phyloP scores from a whole-genome alignment of 106 monocot species.

The Agapanthus africanus region DNA sequence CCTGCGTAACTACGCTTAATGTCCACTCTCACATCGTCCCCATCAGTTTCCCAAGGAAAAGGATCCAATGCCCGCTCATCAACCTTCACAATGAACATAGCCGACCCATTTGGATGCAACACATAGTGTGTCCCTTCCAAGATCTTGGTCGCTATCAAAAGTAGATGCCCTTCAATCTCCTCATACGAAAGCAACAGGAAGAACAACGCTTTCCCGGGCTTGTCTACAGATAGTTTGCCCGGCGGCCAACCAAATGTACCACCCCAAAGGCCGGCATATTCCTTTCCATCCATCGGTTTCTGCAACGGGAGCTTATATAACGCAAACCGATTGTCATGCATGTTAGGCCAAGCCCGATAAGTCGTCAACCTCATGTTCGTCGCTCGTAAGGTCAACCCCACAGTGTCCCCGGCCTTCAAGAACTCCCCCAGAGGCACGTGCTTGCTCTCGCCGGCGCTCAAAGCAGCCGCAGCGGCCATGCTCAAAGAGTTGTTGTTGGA shows the following conservation, averaged over 20 bases:
- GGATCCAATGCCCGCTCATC: conserved; percentile 39
- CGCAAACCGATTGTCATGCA: conserved; percentile 74
- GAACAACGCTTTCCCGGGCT: conserved; percentile 69
- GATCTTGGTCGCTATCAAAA: conserved; percentile 71
- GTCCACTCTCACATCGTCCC: conserved; percentile 25
- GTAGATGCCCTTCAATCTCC: conserved; percentile 27
- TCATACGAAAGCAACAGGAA: conserved; percentile 70
- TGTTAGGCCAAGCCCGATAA: conserved; percentile 72
- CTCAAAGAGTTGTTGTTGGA: conserved; percentile 1
- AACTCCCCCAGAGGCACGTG: conserved; percentile 51
- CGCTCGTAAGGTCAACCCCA: conserved; percentile 50
- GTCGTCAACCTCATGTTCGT: conserved; percentile 49
- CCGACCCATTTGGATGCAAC: conserved; percentile 85
- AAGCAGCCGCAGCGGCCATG: no score
- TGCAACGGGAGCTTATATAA: conserved; percentile 73
- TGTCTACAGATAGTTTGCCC: conserved; percentile 27
- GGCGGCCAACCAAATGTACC: conserved; percentile 87
- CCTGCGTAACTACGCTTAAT: conserved; percentile 41
- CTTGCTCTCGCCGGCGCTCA: conserved; percentile 15
- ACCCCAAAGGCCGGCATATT: conserved; percentile 76
- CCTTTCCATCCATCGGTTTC: conserved; percentile 18
- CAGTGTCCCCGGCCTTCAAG: conserved; percentile 32
- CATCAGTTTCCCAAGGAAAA: conserved; percentile 69
- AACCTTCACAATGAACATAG: conserved; percentile 72
- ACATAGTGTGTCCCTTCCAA: conserved; percentile 88